Evolutionary conservation across 2,329 filamentous ascomycete genomes (phyloP), one percentile per base, ranked within the genome.

Genomic region (Pestalotiopsis sp.): DNA sequence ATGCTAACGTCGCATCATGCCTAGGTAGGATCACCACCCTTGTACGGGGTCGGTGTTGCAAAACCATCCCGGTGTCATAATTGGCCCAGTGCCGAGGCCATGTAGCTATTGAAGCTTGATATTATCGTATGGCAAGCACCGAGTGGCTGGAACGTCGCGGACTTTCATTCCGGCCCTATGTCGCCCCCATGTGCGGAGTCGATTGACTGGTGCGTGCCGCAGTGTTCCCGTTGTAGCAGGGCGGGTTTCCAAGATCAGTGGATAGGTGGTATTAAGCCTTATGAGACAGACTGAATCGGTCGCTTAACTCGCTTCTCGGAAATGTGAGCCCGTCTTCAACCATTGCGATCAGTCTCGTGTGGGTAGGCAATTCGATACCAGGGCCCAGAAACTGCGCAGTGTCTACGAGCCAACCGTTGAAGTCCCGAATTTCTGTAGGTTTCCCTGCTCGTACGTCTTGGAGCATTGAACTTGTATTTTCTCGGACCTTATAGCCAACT

Each of bases 381-480:
- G 72, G 69, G 52, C 76, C 76, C 4, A 86, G 77, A 38, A 81
- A 81, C 20, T 71, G 74, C 5, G 82, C 84, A 73, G 78, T 85
- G 52, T 85, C 84, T 41, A 85, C 78, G 20, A 90, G 77, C 83
- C 86, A 90, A 66, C 89, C 89, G 74, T 90, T 90, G 72, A 91
- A 86, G 71, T 89, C 87, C 64, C 81, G 76, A 58, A 90, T 83
- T 75, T 90, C 88, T 5, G 88, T 90, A 68, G 76, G 73, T 74
- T 84, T 85, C 17, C 85, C 84, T 6, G 84, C 83, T 39, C 75
- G 77, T 13, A 87, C 82, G 73, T 91, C 88, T 77, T 91, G 89
- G 4, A 89, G 81, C 89, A 91, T 91, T 4, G 87, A 90, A 76
- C 87, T 90, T 11, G 80, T 85, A 75, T 91, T 91, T 39, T 84